Conservation (phyloP, 805 yeast species). For the Sugiyamaella floridensis region DNA sequence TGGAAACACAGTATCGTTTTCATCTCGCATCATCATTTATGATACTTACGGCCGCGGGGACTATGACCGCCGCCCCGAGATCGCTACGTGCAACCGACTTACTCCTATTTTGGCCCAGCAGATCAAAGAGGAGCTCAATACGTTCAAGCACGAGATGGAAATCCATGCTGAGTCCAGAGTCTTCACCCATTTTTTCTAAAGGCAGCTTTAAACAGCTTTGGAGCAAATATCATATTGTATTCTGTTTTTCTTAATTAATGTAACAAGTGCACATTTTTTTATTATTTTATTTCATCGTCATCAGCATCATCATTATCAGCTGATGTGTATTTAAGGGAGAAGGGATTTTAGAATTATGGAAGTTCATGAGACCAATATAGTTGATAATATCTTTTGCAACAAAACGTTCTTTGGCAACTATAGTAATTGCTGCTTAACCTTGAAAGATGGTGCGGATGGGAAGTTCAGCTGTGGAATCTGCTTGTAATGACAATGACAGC, state of each 20-base stretch:
- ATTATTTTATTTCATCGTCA: not conserved
- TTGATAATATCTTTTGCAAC: no score
- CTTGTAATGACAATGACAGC: no score
- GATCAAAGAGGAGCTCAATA: conserved; percentile 79
- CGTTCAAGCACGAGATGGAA: conserved; percentile 70
- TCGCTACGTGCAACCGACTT: conserved; percentile 85
- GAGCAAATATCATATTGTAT: not conserved
- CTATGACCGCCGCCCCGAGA: conserved; percentile 88
- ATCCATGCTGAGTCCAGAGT: conserved; percentile 73
- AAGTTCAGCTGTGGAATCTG: no score
- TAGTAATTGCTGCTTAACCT: no score
- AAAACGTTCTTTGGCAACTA: no score
- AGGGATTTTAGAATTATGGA: no score
- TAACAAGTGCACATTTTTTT: not conserved
- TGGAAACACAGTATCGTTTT: conserved; percentile 48
- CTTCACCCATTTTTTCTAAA: conserved; percentile 74
- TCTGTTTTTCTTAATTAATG: not conserved
- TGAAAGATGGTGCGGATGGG: no score
- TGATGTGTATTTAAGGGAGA: no score
- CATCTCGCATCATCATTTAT: conserved; percentile 73
- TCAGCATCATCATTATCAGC: not conserved
- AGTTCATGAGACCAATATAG: no score
- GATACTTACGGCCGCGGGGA: conserved; percentile 79
- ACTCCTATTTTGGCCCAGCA: conserved; percentile 82
- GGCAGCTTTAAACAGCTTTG: not conserved